Evolutionary conservation across 2,329 filamentous ascomycete genomes (phyloP), one percentile per base, ranked within the genome.

Genomic region (Colletotrichum sp.): DNA sequence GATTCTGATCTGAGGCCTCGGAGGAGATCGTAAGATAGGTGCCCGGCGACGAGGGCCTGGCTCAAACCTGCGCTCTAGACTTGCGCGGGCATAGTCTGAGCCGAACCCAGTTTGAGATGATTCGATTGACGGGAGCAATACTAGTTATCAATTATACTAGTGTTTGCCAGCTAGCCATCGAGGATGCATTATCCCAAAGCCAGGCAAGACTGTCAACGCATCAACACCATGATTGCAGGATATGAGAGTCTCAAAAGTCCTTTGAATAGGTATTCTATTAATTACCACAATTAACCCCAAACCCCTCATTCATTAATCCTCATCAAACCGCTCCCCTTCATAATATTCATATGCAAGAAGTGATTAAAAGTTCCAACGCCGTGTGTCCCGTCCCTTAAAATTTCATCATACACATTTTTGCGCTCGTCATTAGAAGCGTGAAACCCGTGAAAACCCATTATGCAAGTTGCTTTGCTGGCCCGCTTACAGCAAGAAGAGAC

Each of bases 401-500:
- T 13, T 15, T 62, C 64, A 65, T 70, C 63, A 52, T 72, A 65
- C 67, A 68, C 55, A 30, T 59, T 59, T 26, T 18, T 59, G 15
- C 55, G 55, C 55, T 59, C 24, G 22, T 59, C 55, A 52, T 52
- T 52, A 52, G 8, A 22, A 22, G 44, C 44, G 44, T 52, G 44
- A 52, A 52, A 22, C 12, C 44, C 44, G 44, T 52, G n/a, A 52
- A 48, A 48, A 52, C 44, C 44, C 44, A 52, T 52, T 52, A 52
- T 52, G 44, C 44, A 52, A 0, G 0, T 52, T 52, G 44, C 44
- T 22, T 13, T 52, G 44, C 44, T 44, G 39, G 39, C 18, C 39
- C 36, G 6, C 8, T 78, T 80, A 85, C 71, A 84, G 64, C 79
- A 84, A 80, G 77, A 84, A 80, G 65, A 85, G 78, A 22, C 83